phyloP scores from a whole-genome alignment of 352 stramenopile species.

The Phytophthora cajani region DNA sequence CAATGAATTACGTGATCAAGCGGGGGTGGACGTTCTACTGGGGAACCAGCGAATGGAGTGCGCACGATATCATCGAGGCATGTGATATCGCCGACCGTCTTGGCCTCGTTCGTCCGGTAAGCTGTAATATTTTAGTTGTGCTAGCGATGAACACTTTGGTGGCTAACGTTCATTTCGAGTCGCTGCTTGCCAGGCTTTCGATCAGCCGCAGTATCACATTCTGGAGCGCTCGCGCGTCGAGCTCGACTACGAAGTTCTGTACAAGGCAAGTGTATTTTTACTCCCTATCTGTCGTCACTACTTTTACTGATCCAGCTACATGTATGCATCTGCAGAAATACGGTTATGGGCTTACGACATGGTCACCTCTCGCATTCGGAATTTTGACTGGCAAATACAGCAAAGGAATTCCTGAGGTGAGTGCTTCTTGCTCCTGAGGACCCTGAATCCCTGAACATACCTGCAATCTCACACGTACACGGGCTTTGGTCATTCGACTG shows the following conservation, averaged over 20 bases:
- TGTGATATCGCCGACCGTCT: slow-evolving; percentile 55
- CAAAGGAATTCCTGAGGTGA: slow-evolving; percentile 52
- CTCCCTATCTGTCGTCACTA: background rate
- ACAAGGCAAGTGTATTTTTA: slow-evolving; percentile 35
- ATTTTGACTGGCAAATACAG: slow-evolving; percentile 81
- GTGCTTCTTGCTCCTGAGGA: background rate
- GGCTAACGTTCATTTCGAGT: slow-evolving; percentile 16
- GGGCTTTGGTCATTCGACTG: background rate
- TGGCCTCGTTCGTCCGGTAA: slow-evolving; percentile 44
- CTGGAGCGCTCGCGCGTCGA: slow-evolving; percentile 69
- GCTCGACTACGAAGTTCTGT: slow-evolving; percentile 65
- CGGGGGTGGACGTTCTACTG: slow-evolving; percentile 67
- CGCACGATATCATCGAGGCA: slow-evolving; percentile 67
- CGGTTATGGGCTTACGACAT: slow-evolving; percentile 72
- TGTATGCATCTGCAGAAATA: slow-evolving; percentile 44
- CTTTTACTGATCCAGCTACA: background rate
- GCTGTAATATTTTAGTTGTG: background rate
- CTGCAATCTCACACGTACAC: background rate
- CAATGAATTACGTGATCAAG: slow-evolving; percentile 69
- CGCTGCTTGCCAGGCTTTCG: slow-evolving; percentile 38
- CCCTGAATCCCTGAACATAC: background rate
- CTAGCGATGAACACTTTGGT: background rate
- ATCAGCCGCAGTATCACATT: slow-evolving; percentile 80
- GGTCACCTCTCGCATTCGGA: slow-evolving; percentile 67
- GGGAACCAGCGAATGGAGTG: slow-evolving; percentile 74